Evolutionary conservation across 2,329 filamentous ascomycete genomes (phyloP), one percentile per base, ranked within the genome.

Genomic region (Trichoderma afroharzianum): DNA sequence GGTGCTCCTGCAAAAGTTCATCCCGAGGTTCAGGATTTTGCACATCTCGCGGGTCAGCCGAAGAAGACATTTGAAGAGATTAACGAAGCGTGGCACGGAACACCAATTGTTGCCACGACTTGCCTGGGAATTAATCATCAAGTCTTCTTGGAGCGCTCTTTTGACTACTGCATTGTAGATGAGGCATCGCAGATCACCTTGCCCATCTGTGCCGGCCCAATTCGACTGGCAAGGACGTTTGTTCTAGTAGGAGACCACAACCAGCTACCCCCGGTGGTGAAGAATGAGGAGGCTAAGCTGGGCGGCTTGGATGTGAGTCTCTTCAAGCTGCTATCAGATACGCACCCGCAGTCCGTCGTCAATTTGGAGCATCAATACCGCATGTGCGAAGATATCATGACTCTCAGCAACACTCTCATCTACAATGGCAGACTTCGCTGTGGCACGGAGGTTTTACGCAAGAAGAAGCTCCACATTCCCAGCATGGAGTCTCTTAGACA

Each of bases 111-210:
- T 3, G 96, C 95, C 5, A 98, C 96, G 0, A 98, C 96, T 0
- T 99, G 96, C 78, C 87, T 99, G 30, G 94, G 95, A 3, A 93
- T 98, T 79, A 95, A 92, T 76, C 96, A 99, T 79, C 88, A 91
- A 3, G 84, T 99, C 9, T 98, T 99, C 82, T 92, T 89, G 71
- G 92, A 95, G 78, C 92, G 96, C 5, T 90, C 91, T 0, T 99
- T 99, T 76, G 96, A 99, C 81, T 98, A 98, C 79, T 99, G 96
- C 78, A 98, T 99, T 74, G 95, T 99, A 4, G 96, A 99, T 75
- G 96, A 99, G 81, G 96, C 96, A 0, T 98, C 95, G 2, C 96
- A 99, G 78, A 98, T 99, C 79, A 99, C 96, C 0, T 84, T 99
- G 24, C 96, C 96, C 0, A 95, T 98, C 24, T 98, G 96, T 75